A percentile compares a stretch with the other conserved stretches of the same genome.
Evolutionary conservation across 306 rosid genomes (phyloP).

Genomic region (Acacia confusa): DNA sequence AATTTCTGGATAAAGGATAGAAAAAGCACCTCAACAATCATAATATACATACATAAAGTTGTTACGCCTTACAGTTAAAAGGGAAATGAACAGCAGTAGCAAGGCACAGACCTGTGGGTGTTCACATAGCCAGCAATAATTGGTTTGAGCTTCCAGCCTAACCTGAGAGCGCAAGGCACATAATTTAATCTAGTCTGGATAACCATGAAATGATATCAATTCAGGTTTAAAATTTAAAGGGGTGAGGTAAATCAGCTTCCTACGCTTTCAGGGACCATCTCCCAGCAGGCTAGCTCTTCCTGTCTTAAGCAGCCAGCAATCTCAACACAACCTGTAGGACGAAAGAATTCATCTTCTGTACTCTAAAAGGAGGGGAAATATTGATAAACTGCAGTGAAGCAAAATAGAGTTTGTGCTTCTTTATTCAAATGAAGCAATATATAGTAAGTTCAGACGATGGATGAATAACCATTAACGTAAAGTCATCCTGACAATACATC

Average conservation of each 20-base stretch:
- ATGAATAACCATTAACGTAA: not conserved
- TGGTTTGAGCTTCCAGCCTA: conserved; percentile 84
- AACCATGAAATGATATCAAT: not conserved
- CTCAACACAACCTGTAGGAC: conserved; percentile 69
- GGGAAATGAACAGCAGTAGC: conserved; percentile 8
- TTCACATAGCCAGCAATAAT: conserved; percentile 92
- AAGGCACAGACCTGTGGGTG: conserved; percentile 67
- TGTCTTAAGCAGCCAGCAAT: conserved; percentile 83
- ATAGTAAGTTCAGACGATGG: not conserved
- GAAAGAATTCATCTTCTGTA: conserved; percentile 21
- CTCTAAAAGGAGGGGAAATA: not conserved
- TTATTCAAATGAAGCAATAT: not conserved
- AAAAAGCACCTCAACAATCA: conserved; percentile 12
- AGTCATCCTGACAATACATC: not conserved
- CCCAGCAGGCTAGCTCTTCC: conserved; percentile 77
- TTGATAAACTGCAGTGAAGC: not conserved
- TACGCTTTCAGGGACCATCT: conserved; percentile 89
- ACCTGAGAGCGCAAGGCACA: conserved; percentile 52
- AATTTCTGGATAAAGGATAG: conserved; percentile 53
- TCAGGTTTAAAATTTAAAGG: not conserved
- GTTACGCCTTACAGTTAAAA: conserved; percentile 13
- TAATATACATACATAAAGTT: not conserved
- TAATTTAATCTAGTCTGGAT: conserved; percentile 18
- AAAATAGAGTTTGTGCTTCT: not conserved
- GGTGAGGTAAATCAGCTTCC: not conserved